Base-by-base conservation (phyloP, 2,329 filamentous ascomycete species). In the Xylariales sp. region DNA sequence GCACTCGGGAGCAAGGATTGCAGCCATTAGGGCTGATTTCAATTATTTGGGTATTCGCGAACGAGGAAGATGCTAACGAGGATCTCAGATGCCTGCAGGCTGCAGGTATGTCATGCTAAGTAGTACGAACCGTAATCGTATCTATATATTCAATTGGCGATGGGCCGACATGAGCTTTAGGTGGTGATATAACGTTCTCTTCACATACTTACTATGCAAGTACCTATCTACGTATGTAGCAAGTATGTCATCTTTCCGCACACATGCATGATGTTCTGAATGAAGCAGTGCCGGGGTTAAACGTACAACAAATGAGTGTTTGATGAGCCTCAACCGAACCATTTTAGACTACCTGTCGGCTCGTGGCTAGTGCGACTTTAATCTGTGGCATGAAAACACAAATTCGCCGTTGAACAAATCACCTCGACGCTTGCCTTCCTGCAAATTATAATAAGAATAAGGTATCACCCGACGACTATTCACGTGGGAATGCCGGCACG, bases 321-420 rank as follows among this genome's bases (percentile, higher is more conserved):
- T 68, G 66, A 65, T 68, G 59, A 65, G 65, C 65, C 65, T 32
- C 65, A 60, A 54, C 32, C 45, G 41, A 45, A 34, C 23, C 14
- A 12, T 56, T 34, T 28, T 56, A 45, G 18, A 45, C 41, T 14
- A 9, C 9, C 9, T n/a, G 54, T 39, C 30, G 28, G 48, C 54
- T 45, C 41, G 41, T 58, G 48, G 16, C 32, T 30, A 36, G 18
- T 14, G 18, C 4, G 58, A 49, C 48, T n/a, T 45, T 59, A 10
- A 55, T 49, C 8, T 56, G n/a, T 56, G 23, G 39, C 41, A 43
- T 34, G 23, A 53, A 39, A 14, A 14, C 48, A 52, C 57, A 39
- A 32, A 62, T 66, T 46, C 54, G 45, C 18, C 6, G 16, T 39
- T 32, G n/a, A 36, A 36, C 41, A n/a, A 16, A 32, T 39, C 7